Evolutionary conservation across 768 basidiomycete genomes (phyloP), one percentile per base, ranked within the genome.

Genomic region (Collybiopsis confluens): DNA sequence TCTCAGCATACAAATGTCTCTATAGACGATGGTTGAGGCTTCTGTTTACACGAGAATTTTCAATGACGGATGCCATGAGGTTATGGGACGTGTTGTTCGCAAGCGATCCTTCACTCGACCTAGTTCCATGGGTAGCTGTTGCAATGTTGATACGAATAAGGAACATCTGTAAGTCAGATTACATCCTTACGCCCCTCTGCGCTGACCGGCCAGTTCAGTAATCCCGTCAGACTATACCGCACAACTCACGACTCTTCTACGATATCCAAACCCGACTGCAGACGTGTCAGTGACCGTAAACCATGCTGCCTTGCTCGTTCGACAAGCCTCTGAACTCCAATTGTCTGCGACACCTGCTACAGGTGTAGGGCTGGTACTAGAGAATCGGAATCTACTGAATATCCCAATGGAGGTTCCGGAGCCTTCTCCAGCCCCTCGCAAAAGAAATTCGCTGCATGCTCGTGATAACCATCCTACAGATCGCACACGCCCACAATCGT

Each of bases 1-100:
- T 64, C 42, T 64, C 44, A 62, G 38, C 37, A 51, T 23, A 15
- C 10, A 7, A 11, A 49, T 56, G 21, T 45, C 46, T 21, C 41
- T 18, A 24, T 58, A 95, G 92, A 55, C 94, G 97, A 27, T 98
- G 95, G 94, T 74, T 98, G 9, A 80, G 97, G 33, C 73, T 98
- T 16, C 73, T 99, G 5, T 98, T 98, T 69, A 95, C 94, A 3
- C 80, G 97, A 44, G 97, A 99, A 68, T 88, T 98, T 60, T 79
- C 75, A 37, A 81, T 98, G 75, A 62, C 73, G 2, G 86, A 91
- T 56, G 82, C 90, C 0, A 83, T 99, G 82, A 74, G 80, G 28
- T 65, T 99, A n/a, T 98, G 97, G 97, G 97, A 99, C 67, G 93
- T 88, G 1, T 66, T 98, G 8, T 96, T 99, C 66, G 92, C 96